These are phyloP conservation scores for Kalanchoe fedtschenkoi DNA, from an alignment of 164 flowering plant genomes.

Conservation along the genomic window DNA sequence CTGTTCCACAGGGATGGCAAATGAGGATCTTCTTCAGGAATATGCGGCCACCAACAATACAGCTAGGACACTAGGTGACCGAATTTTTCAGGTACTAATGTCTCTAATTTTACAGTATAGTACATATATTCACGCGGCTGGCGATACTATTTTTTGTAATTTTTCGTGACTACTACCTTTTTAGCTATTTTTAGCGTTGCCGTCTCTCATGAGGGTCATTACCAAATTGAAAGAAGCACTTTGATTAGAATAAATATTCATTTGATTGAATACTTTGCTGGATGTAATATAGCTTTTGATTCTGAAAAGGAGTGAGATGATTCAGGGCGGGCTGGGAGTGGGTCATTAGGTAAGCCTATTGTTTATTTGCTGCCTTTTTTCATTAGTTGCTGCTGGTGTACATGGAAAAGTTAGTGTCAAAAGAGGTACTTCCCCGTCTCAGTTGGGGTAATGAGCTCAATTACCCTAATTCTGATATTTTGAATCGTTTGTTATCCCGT, in stretches of 20 bases:
- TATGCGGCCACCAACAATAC: background rate
- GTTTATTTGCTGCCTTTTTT: background rate
- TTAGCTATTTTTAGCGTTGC: background rate
- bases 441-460: too few relatives aligned
- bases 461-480: too few relatives aligned
- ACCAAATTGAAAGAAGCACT: background rate
- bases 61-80: background rate
- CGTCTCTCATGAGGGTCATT: background rate
- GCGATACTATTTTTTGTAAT: background rate
- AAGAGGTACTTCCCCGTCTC: too few relatives aligned
- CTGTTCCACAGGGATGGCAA: background rate
- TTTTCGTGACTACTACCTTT: background rate
- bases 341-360: constrained; percentile 3
- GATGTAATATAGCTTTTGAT: background rate
- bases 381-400: background rate
- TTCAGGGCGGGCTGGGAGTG: too few relatives aligned
- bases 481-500: too few relatives aligned
- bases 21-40: background rate
- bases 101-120: background rate
- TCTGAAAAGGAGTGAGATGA: background rate
- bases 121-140: background rate
- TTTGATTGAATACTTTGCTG: background rate
- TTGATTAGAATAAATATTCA: too few relatives aligned
- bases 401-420: too few relatives aligned
- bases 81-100: background rate